Percentiles rank a stretch among this genome's conserved stretches.
Evolutionary conservation across 202 grass and related monocot species (phyloP).

Genomic region (Carex arenaria): DNA sequence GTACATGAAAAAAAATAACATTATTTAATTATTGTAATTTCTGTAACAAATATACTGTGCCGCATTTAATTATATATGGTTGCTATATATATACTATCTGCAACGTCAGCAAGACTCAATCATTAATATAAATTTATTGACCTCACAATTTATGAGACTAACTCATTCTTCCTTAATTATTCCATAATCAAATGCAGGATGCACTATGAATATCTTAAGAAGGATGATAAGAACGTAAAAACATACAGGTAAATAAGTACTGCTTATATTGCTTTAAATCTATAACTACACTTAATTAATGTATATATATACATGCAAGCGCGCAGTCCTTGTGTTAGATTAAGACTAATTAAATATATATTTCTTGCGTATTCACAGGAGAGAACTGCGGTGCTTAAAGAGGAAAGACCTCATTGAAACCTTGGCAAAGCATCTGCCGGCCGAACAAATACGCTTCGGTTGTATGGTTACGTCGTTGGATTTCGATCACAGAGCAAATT

Average conservation of each 20-base stretch:
- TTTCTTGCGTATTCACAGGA: not conserved
- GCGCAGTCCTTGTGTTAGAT: not conserved
- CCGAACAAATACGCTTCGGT: conserved; percentile 23
- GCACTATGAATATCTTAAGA: conserved; percentile 6
- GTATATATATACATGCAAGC: too few relatives aligned
- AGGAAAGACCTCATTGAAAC: conserved; percentile 37
- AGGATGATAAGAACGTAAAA: conserved; percentile 1
- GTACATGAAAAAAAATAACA: too few relatives aligned
- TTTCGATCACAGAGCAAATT: conserved; percentile 17
- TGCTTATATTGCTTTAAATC: not conserved
- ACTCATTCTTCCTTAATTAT: not conserved
- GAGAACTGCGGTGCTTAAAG: conserved; percentile 25
- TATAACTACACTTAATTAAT: too few relatives aligned
- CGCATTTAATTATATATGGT: too few relatives aligned
- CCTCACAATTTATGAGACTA: not conserved
- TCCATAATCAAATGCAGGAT: conserved; percentile 5
- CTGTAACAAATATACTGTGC: too few relatives aligned
- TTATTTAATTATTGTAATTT: too few relatives aligned
- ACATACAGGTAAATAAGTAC: not conserved
- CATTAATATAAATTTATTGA: not conserved
- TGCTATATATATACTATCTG: too few relatives aligned
- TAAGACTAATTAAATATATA: not conserved
- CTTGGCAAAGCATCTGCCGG: conserved; percentile 16
- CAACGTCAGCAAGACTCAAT: not conserved
- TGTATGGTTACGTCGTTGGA: conserved; percentile 18